Base-by-base conservation (phyloP, 176 grass and related monocot species). In the Juncus inflexus region DNA sequence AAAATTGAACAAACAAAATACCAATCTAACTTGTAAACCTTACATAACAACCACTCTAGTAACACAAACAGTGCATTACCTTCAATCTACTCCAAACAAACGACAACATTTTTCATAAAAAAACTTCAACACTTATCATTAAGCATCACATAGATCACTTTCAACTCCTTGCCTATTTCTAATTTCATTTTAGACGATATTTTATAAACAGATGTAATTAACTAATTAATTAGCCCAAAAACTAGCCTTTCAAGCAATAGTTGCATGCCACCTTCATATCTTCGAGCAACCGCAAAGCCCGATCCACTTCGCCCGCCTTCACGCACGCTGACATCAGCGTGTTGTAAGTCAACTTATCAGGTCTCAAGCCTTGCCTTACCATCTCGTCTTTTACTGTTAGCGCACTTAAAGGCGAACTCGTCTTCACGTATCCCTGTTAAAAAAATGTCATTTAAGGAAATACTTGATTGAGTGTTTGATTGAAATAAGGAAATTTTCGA, bases 251-350 rank as follows among this genome's bases (percentile, higher is more conserved):
- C 61, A 72, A 79, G 84, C 77, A 91, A 76, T 89, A 69, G 65
- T 69, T 86, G 87, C 79, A 81, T 61, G 84, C 85, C 74, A 96
- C 87, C 91, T 96, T 96, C 91, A 96, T 91, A 83, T 96, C 91
- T 79, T 86, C 74, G 76, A 91, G 79, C 78, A 96, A 88, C 62
- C 63, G 82, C 78, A 89, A 72, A 28, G 91, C 84, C 80, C 73
- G 86, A 84, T 91, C 82, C 40, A 76, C 81, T 52, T 90, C 77
- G 76, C 70, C 74, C 41, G 87, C 80, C 73, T 79, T 96, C 38
- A 96, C 77, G 40, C 87, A 91, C 39, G 87, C 84, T 70, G 67
- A 96, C 73, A 96, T 84, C 39, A 91, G 83, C 59, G 87, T 88
- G 74, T 91, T 91, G 73, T 91, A 96, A 15, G 91, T 96, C 70